Evolutionary conservation across 2,329 filamentous ascomycete genomes (phyloP).

Genomic region (Hypoxylon sp.): DNA sequence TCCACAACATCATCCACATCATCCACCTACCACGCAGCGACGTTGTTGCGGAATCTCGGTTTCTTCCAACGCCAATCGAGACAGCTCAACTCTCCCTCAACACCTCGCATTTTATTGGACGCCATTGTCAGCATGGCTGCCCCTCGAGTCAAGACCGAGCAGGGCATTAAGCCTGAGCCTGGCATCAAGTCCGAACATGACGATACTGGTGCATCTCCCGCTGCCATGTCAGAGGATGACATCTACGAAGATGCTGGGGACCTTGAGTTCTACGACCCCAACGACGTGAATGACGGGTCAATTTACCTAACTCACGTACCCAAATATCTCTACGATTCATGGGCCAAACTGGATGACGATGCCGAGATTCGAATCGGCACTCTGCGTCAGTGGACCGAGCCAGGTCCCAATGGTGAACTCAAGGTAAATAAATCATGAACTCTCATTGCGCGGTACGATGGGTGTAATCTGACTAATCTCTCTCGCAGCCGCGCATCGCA

Average conservation of each 20-base stretch:
- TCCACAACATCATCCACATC: conserved; percentile 22
- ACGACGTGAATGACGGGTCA: conserved; percentile 57
- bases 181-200: conserved; percentile 62
- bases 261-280: conserved; percentile 68
- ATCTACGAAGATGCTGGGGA: conserved; percentile 74
- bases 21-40: neutral
- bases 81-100: neutral
- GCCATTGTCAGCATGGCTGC: conserved; percentile 47
- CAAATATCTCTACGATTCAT: conserved; percentile 84
- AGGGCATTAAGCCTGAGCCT: conserved; percentile 48
- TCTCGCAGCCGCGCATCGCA: conserved; percentile 61
- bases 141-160: conserved; percentile 48
- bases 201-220: conserved; percentile 58
- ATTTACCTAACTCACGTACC: conserved; percentile 84
- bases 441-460: neutral
- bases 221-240: conserved; percentile 73
- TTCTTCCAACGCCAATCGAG: conserved; percentile 17
- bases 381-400: conserved; percentile 72
- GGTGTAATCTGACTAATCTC: conserved; percentile 13
- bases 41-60: neutral
- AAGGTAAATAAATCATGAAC: conserved; percentile 44
- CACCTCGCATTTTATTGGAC: conserved; percentile 12
- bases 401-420: conserved; percentile 65
- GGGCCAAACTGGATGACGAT: conserved; percentile 82
- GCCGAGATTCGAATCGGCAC: conserved; percentile 86